These are phyloP conservation scores for Hydrangea macrophylla DNA, from an alignment of 148 eudicot genomes.

Conservation along the genomic window DNA sequence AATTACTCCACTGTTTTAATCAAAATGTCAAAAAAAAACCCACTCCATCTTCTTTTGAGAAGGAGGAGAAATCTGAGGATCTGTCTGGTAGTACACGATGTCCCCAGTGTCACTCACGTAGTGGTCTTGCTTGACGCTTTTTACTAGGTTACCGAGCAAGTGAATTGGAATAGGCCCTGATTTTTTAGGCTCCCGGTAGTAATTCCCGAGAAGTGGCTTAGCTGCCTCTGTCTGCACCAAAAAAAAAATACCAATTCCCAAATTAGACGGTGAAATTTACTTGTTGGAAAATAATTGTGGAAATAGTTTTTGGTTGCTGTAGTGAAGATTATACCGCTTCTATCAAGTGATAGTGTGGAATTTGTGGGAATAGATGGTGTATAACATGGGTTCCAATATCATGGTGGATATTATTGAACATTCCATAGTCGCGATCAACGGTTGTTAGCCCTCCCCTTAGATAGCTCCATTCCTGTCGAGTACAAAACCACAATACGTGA, in stretches of 20 bases:
- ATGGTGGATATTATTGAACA: slow-evolving; percentile 44
- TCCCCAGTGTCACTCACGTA: slow-evolving; percentile 50
- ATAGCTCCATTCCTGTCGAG: slow-evolving; percentile 55
- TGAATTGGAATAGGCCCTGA: slow-evolving; percentile 49
- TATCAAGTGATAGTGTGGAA: slow-evolving; percentile 47
- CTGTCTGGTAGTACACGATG: slow-evolving; percentile 49
- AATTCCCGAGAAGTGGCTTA: slow-evolving; percentile 42
- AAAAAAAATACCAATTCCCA: slow-evolving; percentile 4
- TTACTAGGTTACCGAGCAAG: slow-evolving; percentile 26
- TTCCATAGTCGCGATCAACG: slow-evolving; percentile 45
- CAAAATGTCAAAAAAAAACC: background rate
- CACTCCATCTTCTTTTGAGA: slow-evolving; percentile 23
- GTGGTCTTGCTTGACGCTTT: slow-evolving; percentile 44
- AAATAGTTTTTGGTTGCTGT: background rate
- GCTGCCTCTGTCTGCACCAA: slow-evolving; percentile 45
- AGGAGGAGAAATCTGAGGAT: slow-evolving; percentile 14
- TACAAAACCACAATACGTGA: background rate
- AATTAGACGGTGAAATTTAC: background rate
- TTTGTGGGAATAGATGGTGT: slow-evolving; percentile 60
- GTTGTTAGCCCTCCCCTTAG: slow-evolving; percentile 55
- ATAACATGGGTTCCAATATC: slow-evolving; percentile 54
- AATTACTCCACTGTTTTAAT: background rate
- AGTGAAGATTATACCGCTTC: slow-evolving; percentile 37
- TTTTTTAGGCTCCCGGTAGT: slow-evolving; percentile 51
- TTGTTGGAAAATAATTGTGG: background rate